Percentiles rank a stretch among this genome's conserved stretches.
phyloP scores from a whole-genome alignment of 2,329 filamentous ascomycete genomes.

The Tolypocladium guangdongense region DNA sequence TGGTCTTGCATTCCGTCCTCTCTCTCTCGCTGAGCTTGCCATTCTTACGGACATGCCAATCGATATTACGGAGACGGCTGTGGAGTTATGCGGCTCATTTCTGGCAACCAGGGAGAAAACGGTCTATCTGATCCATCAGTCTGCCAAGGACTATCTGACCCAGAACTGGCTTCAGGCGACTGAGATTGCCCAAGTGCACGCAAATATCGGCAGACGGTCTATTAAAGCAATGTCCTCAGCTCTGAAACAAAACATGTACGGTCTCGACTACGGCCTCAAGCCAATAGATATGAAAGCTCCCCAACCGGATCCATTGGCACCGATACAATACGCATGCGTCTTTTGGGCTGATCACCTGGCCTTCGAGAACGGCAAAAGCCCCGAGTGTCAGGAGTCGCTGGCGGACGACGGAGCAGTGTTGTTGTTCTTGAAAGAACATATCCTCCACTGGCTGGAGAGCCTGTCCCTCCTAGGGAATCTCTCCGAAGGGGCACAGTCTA shows the following conservation, averaged over 20 bases:
- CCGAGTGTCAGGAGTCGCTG: background rate
- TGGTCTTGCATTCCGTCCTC: background rate
- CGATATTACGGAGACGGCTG: background rate
- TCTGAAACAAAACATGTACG: conserved; percentile 25
- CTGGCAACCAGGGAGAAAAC: background rate
- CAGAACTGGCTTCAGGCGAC: conserved; percentile 14
- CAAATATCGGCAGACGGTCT: conserved; percentile 21
- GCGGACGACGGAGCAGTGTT: background rate
- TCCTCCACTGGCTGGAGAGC: background rate
- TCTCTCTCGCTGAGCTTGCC: background rate
- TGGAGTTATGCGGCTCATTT: background rate
- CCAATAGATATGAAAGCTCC: conserved; percentile 4
- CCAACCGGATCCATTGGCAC: conserved; percentile 8
- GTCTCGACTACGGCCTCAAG: conserved; percentile 10
- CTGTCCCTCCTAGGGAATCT: background rate
- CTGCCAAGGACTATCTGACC: background rate
- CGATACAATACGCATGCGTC: conserved; percentile 7
- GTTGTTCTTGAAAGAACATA: background rate
- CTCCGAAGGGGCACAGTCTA: background rate
- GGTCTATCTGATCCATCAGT: background rate
- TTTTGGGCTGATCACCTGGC: conserved; percentile 10
- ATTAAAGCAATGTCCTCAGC: conserved; percentile 14
- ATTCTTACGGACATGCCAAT: background rate
- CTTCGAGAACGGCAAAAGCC: background rate
- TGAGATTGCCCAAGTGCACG: conserved; percentile 14